Percentiles rank a stretch among this genome's conserved stretches.
phyloP scores from a whole-genome alignment of 176 grass and related monocot genomes.

The Carex myosuroides region DNA sequence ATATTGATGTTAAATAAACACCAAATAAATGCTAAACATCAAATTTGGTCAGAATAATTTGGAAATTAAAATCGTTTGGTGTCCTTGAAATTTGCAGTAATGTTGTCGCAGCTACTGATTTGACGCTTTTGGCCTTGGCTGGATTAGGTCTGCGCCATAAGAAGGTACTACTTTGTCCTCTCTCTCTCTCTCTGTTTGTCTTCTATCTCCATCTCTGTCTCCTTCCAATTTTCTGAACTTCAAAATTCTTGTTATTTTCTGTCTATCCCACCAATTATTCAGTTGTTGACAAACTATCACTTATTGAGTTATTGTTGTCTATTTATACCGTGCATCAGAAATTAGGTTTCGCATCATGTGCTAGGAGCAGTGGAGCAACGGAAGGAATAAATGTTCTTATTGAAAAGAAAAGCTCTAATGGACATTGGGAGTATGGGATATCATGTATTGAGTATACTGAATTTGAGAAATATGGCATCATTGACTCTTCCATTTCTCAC shows the following conservation, averaged over 20 bases:
- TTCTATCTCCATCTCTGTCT: not conserved
- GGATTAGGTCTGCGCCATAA: slow-evolving; percentile 67
- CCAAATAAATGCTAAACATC: slow-evolving; percentile 5
- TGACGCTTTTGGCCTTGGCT: slow-evolving; percentile 89
- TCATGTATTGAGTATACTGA: slow-evolving; percentile 96
- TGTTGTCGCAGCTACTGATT: slow-evolving; percentile 95
- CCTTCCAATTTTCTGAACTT: not conserved
- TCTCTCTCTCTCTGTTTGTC: not conserved
- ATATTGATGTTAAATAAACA: not conserved
- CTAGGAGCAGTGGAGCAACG: slow-evolving; percentile 75
- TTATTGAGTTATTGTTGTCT: not conserved
- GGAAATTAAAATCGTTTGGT: slow-evolving; percentile 10
- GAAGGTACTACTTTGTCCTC: slow-evolving; percentile 43
- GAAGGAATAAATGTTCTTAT: slow-evolving; percentile 97
- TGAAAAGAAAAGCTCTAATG: slow-evolving; percentile 66
- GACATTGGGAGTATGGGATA: slow-evolving; percentile 89
- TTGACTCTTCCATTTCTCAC: slow-evolving; percentile 48
- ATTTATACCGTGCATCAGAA: slow-evolving; percentile 55
- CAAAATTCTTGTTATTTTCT: not conserved
- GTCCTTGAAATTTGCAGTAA: slow-evolving; percentile 57
- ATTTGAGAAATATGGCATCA: slow-evolving; percentile 88
- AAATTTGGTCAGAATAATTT: not conserved
- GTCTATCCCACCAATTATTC: not conserved
- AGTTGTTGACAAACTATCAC: not conserved
- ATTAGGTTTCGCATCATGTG: slow-evolving; percentile 98